phyloP scores from a whole-genome alignment of 2,329 filamentous ascomycete species.

The Claviceps paspali region DNA sequence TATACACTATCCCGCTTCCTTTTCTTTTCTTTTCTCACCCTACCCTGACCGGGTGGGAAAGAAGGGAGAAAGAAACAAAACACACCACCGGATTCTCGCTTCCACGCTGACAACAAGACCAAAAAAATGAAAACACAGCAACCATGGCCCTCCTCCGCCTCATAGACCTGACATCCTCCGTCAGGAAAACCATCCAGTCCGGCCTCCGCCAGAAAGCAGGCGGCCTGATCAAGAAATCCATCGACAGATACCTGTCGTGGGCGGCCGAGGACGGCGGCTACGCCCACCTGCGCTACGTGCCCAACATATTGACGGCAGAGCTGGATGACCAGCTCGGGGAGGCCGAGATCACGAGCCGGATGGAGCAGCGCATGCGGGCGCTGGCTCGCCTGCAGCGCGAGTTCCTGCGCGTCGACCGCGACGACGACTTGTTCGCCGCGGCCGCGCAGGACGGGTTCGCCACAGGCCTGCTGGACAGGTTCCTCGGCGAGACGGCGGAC shows the following conservation, averaged over 20 bases:
- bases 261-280: conserved; percentile 26
- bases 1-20: no score
- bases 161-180: conserved; percentile 23
- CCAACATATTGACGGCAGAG: conserved; percentile 24
- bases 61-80: background rate
- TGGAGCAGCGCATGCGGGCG: conserved; percentile 20
- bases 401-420: conserved; percentile 15
- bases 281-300: conserved; percentile 17
- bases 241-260: conserved; percentile 24
- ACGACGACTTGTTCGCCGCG: conserved; percentile 17
- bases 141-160: conserved; percentile 23
- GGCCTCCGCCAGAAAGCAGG: conserved; percentile 18
- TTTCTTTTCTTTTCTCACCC: background rate
- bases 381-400: conserved; percentile 22
- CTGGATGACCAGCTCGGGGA: conserved; percentile 17
- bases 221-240: conserved; percentile 17
- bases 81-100: no score
- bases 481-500: conserved; percentile 1
- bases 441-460: background rate
- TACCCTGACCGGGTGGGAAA: background rate
- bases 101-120: no score
- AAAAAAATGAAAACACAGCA: no score
- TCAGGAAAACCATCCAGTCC: conserved; percentile 21
- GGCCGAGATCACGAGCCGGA: conserved; percentile 18
- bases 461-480: conserved; percentile 5